Percentiles rank a stretch among this genome's conserved stretches.
Evolutionary conservation across 176 grass and related monocot species (phyloP).

Genomic region (Carex cristatella): DNA sequence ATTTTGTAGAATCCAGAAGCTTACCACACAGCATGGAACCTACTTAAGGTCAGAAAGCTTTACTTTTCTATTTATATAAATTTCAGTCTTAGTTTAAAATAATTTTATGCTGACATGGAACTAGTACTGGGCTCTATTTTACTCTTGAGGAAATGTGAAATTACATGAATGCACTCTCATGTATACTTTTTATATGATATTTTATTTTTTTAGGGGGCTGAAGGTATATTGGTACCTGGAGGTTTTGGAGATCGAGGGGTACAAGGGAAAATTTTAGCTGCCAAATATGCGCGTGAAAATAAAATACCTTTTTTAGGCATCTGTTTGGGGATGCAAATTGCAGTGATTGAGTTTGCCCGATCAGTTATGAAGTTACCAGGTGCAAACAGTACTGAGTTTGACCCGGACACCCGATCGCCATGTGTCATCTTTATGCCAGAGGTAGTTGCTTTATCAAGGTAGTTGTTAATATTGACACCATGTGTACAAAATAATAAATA

Average conservation of each 20-base stretch:
- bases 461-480: slow-evolving; percentile 10
- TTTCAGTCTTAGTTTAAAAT: neutral
- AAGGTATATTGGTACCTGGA: slow-evolving; percentile 88
- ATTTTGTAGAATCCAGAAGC: slow-evolving; percentile 61
- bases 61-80: neutral
- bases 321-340: slow-evolving; percentile 98
- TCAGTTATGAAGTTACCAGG: slow-evolving; percentile 65
- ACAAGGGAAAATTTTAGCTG: slow-evolving; percentile 87
- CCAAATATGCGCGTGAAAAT: slow-evolving; percentile 87
- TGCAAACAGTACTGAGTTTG: slow-evolving; percentile 90
- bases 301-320: slow-evolving; percentile 89
- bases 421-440: slow-evolving; percentile 96
- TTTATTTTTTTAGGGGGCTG: slow-evolving; percentile 45
- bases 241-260: slow-evolving; percentile 95
- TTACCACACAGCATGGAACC: slow-evolving; percentile 72
- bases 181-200: neutral
- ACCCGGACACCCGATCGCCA: slow-evolving; percentile 53
- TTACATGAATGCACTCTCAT: neutral
- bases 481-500: neutral
- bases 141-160: neutral
- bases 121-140: too few species aligned
- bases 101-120: neutral
- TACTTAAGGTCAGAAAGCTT: slow-evolving; percentile 57
- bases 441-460: slow-evolving; percentile 55
- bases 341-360: slow-evolving; percentile 82